phyloP scores from a whole-genome alignment of 805 yeast genomes.

The Yarrowia sp. region DNA sequence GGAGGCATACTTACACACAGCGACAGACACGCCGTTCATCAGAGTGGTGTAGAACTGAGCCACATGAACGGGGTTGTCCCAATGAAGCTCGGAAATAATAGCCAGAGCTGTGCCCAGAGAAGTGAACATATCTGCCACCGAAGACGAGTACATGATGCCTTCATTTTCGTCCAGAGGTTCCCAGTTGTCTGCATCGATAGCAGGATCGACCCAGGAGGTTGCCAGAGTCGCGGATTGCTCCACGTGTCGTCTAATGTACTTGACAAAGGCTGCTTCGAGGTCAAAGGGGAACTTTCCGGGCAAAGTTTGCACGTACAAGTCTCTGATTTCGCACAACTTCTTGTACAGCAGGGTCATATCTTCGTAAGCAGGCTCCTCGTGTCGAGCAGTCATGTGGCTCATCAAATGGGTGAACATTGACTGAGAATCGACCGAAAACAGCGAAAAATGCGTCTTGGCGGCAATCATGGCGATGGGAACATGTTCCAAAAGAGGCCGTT shows the following conservation, averaged over 20 bases:
- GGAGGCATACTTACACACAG: conserved; percentile 42
- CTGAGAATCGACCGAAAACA: conserved; percentile 38
- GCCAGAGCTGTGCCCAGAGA: conserved; percentile 56
- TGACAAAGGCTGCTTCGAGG: conserved; percentile 55
- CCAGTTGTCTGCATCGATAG: conserved; percentile 58
- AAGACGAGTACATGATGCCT: conserved; percentile 47
- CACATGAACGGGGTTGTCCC: conserved; percentile 63
- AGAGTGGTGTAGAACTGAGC: conserved; percentile 60
- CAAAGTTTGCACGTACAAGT: conserved; percentile 46
- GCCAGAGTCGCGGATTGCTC: conserved; percentile 47
- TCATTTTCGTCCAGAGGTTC: conserved; percentile 47
- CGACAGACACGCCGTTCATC: conserved; percentile 60
- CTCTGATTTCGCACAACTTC: conserved; percentile 51
- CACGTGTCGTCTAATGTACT: conserved; percentile 45
- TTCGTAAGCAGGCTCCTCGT: conserved; percentile 42
- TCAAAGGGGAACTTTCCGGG: conserved; percentile 48
- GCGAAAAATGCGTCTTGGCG: conserved; percentile 35
- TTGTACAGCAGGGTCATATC: conserved; percentile 59
- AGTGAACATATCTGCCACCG: conserved; percentile 65
- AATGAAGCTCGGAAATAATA: conserved; percentile 56
- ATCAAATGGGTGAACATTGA: conserved; percentile 37
- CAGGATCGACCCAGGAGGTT: conserved; percentile 48
- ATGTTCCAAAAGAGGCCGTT: conserved; percentile 57
- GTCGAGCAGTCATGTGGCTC: conserved; percentile 29
- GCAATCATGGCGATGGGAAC: conserved; percentile 47